Percentiles rank a stretch among this genome's conserved stretches.
Conservation (phyloP, 2,329 filamentous ascomycete species). For the Septoria linicola region DNA sequence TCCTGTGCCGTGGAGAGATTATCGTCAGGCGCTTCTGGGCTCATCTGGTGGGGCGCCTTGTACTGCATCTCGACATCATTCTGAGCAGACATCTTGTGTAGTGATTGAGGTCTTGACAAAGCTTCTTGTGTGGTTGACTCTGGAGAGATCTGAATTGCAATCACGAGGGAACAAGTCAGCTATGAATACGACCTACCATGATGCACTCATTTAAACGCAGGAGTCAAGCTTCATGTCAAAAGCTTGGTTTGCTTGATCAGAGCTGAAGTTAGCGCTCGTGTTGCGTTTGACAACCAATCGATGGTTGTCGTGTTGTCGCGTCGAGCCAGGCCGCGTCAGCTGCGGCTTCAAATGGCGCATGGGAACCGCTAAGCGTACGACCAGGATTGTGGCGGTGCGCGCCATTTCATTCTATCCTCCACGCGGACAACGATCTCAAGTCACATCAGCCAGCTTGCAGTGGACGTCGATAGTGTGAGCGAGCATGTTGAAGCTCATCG, state of each 20-base stretch:
- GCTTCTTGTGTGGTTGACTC: neutral
- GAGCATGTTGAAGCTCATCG: neutral
- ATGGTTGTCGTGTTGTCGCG: neutral
- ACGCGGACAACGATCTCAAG: no score
- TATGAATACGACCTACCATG: neutral
- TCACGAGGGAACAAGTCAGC: neutral
- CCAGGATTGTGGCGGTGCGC: constrained; percentile 7
- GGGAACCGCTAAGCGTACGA: neutral
- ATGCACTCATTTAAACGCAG: neutral
- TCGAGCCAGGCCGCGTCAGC: neutral
- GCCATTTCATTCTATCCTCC: no score
- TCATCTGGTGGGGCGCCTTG: constrained; percentile 23
- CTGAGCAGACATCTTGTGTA: constrained; percentile 22
- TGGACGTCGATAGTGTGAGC: neutral
- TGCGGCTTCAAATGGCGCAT: no score
- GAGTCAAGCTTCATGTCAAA: neutral
- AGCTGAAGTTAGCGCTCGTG: neutral
- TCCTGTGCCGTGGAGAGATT: constrained; percentile 5
- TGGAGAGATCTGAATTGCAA: neutral
- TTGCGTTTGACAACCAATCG: neutral
- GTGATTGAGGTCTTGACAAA: neutral
- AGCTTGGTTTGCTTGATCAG: constrained; percentile 7
- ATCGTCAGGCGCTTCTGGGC: constrained; percentile 12
- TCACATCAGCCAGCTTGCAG: no score
- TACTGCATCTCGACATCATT: constrained; percentile 32